Conservation (phyloP, 768 basidiomycete species). For the Trametes villosa region DNA sequence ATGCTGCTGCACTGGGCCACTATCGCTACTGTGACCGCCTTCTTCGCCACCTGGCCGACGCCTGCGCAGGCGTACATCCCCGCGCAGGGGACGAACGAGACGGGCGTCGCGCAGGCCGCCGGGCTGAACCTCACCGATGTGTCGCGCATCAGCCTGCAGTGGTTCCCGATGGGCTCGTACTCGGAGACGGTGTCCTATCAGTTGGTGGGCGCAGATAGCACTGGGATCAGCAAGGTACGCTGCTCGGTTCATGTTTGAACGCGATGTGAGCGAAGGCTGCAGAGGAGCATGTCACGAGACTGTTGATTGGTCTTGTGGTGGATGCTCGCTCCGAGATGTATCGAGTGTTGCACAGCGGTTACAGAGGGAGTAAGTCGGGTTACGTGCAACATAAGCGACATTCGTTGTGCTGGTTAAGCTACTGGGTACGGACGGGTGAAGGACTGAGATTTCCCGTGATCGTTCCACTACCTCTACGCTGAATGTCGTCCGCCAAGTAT, state of each 20-base stretch:
- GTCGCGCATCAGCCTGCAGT: conserved; percentile 62
- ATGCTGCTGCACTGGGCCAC: conserved; percentile 1
- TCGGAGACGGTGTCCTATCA: conserved; percentile 57
- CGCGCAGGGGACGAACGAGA: conserved; percentile 71
- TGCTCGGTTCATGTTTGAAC: neutral
- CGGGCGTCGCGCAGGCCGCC: conserved; percentile 45
- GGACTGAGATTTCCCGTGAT: too few species aligned
- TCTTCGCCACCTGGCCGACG: neutral
- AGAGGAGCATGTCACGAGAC: too few species aligned
- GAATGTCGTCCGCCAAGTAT: too few species aligned
- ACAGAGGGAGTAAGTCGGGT: too few species aligned
- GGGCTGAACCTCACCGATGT: conserved; percentile 58
- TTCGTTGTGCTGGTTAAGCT: too few species aligned
- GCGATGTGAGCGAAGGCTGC: neutral
- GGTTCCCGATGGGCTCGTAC: conserved; percentile 53
- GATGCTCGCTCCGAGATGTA: too few species aligned
- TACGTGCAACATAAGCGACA: too few species aligned
- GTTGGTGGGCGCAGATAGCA: conserved; percentile 53
- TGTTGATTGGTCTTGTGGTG: neutral
- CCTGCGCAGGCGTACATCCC: conserved; percentile 62
- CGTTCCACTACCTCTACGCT: too few species aligned
- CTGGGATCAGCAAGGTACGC: conserved; percentile 60
- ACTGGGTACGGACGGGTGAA: too few species aligned
- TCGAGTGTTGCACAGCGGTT: too few species aligned
- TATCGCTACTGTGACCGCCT: neutral